These are phyloP conservation scores for Pestalotiopsis fici DNA, from an alignment of 2,329 filamentous ascomycete genomes.

Conservation along the genomic window DNA sequence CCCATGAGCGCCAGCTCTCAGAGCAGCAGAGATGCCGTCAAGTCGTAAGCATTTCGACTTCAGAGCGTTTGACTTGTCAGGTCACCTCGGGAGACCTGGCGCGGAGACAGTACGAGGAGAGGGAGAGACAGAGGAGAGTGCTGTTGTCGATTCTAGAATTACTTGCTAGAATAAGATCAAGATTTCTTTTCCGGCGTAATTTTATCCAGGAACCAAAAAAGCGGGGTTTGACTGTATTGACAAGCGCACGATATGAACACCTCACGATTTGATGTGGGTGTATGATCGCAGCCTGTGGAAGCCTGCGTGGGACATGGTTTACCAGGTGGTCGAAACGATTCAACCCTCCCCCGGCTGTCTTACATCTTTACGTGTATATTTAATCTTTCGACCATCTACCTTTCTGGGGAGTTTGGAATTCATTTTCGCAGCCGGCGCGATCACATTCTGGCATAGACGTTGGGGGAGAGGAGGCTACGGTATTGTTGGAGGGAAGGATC, in stretches of 20 bases:
- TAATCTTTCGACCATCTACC: background rate
- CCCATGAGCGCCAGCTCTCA: constrained; percentile 87
- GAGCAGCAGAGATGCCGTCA: constrained; percentile 84
- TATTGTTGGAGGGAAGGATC: background rate
- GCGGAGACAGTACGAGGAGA: background rate
- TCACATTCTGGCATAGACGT: background rate
- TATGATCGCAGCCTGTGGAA: background rate
- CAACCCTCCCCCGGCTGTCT: background rate
- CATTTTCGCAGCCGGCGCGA: background rate
- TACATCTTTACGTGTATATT: constrained; percentile 2
- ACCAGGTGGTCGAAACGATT: background rate
- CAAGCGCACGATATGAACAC: background rate
- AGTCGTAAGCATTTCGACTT: constrained; percentile 48
- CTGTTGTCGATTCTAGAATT: background rate
- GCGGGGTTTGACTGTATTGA: background rate
- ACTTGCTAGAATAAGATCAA: background rate
- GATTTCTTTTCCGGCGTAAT: background rate
- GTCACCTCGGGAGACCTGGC: background rate
- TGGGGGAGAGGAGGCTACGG: background rate
- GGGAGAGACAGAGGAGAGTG: background rate
- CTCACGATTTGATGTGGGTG: background rate
- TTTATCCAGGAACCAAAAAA: background rate
- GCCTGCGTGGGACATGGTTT: background rate
- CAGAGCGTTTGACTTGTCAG: background rate
- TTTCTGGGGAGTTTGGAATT: background rate